Base-by-base conservation (phyloP, 2,329 filamentous ascomycete genomes). In the Akanthomyces dipterigenus region DNA sequence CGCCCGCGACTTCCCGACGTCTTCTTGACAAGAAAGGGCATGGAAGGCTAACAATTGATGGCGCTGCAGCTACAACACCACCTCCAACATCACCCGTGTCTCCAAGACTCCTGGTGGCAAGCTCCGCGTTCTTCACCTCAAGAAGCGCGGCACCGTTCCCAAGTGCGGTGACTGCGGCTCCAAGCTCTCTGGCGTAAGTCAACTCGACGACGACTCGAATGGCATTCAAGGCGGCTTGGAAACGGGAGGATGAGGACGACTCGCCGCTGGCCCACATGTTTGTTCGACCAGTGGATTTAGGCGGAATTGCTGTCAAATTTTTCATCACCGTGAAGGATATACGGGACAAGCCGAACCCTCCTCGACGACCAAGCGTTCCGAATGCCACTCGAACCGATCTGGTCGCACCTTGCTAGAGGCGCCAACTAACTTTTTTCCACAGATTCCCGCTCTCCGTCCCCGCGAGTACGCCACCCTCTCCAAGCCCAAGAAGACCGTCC, bases 91-190 rank as follows among this genome's bases (percentile, higher is more conserved):
- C 82, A 93, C 95, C 78, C 90, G 95, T 77, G 85, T 96, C 75
- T 80, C 96, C 81, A 95, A 95, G 87, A 99, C 95, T 70, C 95
- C 96, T 71, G 96, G 95, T 79, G 95, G 95, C 78, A 87, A 93
- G 79, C 88, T 96, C 75, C 88, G 95, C 79, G 88, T 96, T 77
- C 90, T 98, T 73, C 93, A 99, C 89, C 93, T 97, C 85, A 98
- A 98, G 90, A 99, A 99, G 91, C 90, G 88, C 79, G 95, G 93
- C 73, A 96, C 92, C 78, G 90, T 93, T 68, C 95, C 95, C 77
- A 99, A 99, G 87, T 99, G 95, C 79, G 91, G 96, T 86, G 95
- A 99, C 86, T 99, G 96, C 77, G 95, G 95, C 76, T 87, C 87
- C 83, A 98, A 98, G 85, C 89, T 99, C 75, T 87, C 91, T 77